Percentiles rank a stretch among this genome's conserved stretches.
Evolutionary conservation across 805 yeast genomes (phyloP).

Genomic region (Hanseniaspora valbyensis): DNA sequence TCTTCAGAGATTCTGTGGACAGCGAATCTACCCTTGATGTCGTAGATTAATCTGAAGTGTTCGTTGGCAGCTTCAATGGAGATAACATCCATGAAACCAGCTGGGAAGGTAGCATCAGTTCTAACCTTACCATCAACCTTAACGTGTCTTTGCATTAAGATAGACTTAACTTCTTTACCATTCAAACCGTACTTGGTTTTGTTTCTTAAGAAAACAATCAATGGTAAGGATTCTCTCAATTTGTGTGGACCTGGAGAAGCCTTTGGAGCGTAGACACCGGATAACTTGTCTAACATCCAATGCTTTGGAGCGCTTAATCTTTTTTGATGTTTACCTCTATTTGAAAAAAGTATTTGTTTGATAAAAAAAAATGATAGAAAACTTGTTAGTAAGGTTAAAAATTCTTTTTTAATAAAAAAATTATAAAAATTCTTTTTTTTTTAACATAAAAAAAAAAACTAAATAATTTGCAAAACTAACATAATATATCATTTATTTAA

Average conservation of each 20-base stretch:
- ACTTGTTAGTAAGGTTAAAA: conserved; percentile 14
- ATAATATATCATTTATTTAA: background rate
- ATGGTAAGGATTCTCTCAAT: conserved; percentile 95
- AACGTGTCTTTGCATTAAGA: conserved; percentile 95
- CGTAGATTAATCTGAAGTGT: conserved; percentile 98
- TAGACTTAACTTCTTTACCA: conserved; percentile 98
- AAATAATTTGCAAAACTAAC: background rate
- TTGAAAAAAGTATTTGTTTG: conserved; percentile 15
- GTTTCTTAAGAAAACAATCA: conserved; percentile 94
- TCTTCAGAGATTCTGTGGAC: conserved; percentile 99
- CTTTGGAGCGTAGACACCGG: conserved; percentile 99
- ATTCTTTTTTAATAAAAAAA: conserved; percentile 4
- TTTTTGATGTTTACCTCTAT: conserved; percentile 95
- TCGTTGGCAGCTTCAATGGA: conserved; percentile 96
- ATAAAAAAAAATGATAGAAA: background rate
- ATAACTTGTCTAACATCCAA: conserved; percentile 99
- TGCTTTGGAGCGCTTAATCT: conserved; percentile 99
- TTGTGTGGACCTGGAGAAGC: conserved; percentile 99
- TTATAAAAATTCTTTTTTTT: background rate
- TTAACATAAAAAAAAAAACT: background rate
- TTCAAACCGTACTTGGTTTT: conserved; percentile 97
- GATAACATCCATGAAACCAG: conserved; percentile 99
- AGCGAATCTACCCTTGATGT: conserved; percentile 97
- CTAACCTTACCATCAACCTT: conserved; percentile 98
- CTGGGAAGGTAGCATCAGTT: conserved; percentile 97